A percentile compares a stretch with the other conserved stretches of the same genome.
These are phyloP conservation scores for Filosporella fistucella DNA, from an alignment of 495 filamentous ascomycete species.

Conservation along the genomic window DNA sequence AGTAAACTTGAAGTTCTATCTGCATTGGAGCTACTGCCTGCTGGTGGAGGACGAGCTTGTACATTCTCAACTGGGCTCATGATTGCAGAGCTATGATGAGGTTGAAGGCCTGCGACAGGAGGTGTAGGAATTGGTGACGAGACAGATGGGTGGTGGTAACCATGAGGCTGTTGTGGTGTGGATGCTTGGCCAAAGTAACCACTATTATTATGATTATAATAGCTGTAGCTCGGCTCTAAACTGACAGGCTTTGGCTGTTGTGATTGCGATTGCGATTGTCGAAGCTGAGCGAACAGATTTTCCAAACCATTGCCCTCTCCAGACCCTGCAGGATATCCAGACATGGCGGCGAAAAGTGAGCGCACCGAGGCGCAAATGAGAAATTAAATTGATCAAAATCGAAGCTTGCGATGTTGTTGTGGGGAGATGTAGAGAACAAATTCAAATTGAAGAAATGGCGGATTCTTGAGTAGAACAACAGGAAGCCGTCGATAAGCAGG, in stretches of 20 bases:
- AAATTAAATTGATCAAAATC: slow-evolving; percentile 17
- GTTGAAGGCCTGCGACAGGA: slow-evolving; percentile 35
- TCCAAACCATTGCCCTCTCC: slow-evolving; percentile 24
- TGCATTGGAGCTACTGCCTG: neutral
- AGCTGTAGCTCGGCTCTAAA: slow-evolving; percentile 20
- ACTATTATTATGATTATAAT: slow-evolving; percentile 21
- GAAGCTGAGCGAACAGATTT: slow-evolving; percentile 27
- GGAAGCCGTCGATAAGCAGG: neutral
- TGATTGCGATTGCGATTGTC: slow-evolving; percentile 22
- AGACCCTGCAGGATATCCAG: slow-evolving; percentile 23
- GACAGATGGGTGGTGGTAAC: slow-evolving; percentile 39
- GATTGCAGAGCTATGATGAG: slow-evolving; percentile 45
- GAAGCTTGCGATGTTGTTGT: neutral
- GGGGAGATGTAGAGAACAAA: neutral
- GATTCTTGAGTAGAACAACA: too few relatives aligned
- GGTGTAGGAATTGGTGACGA: slow-evolving; percentile 37
- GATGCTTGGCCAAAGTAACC: slow-evolving; percentile 18
- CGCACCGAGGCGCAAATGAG: slow-evolving; percentile 24
- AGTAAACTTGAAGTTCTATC: slow-evolving; percentile 68
- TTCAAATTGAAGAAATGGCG: neutral
- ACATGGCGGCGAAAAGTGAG: slow-evolving; percentile 22
- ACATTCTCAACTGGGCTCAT: slow-evolving; percentile 43
- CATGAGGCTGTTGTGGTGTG: slow-evolving; percentile 28
- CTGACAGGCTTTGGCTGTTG: slow-evolving; percentile 20
- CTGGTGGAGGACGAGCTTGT: slow-evolving; percentile 24